These are phyloP conservation scores for Candida frijolesensis DNA, from an alignment of 1,139 yeast species.

Conservation along the genomic window DNA sequence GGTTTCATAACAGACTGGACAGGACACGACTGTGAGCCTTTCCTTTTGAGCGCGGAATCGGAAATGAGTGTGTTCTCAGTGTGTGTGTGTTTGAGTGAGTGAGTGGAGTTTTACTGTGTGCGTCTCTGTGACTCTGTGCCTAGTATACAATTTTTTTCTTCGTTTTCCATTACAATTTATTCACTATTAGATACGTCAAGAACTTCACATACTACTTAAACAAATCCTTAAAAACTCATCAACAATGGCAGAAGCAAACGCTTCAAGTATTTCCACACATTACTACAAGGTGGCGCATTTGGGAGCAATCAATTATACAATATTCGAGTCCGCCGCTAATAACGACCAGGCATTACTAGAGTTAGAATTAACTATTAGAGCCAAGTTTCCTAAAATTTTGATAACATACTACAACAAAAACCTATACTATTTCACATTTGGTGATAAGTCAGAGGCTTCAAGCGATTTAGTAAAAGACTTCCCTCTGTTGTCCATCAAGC, in stretches of 20 bases:
- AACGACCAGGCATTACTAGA: constrained; percentile 52
- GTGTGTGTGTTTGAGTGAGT: neutral
- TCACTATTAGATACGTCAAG: neutral
- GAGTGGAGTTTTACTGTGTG: neutral
- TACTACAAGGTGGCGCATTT: constrained; percentile 46
- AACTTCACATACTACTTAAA: neutral
- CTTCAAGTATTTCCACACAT: constrained; percentile 37
- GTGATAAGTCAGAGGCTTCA: constrained; percentile 28
- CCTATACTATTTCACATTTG: constrained; percentile 57
- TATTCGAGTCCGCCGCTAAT: constrained; percentile 31
- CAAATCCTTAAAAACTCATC: neutral
- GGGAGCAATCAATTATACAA: constrained; percentile 32
- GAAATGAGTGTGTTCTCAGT: neutral
- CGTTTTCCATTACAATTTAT: neutral
- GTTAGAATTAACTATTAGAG: constrained; percentile 59
- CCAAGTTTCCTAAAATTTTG: constrained; percentile 51
- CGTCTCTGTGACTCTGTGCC: neutral
- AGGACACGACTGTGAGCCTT: neutral
- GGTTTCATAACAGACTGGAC: neutral
- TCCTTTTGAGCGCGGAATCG: neutral
- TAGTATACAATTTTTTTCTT: neutral
- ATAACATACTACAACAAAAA: constrained; percentile 63
- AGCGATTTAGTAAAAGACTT: constrained; percentile 36
- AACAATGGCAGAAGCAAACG: constrained; percentile 24
- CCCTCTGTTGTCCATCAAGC: constrained; percentile 36